Evolutionary conservation across 176 grass and related monocot genomes (phyloP), one percentile per base, ranked within the genome.

Genomic region (Carex cristatella): DNA sequence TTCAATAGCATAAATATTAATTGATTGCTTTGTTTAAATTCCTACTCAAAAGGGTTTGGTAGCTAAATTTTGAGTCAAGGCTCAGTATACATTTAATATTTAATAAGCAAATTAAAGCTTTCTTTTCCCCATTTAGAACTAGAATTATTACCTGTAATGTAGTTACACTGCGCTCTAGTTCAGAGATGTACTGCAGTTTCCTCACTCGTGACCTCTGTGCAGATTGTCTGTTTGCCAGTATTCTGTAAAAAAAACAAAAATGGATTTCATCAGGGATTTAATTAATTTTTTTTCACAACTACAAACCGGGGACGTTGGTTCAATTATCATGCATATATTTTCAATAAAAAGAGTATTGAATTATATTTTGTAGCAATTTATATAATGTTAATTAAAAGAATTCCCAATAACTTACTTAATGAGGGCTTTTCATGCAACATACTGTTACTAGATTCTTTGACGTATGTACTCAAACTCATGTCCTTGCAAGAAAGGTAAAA

Each of bases 101-200:
- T 73, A 38, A 49, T 27, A 2, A 27, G 18, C 18, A n/a, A 40
- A 40, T 4, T 37, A 16, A 69, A 23, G 23, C 23, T 73, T 49
- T 72, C 3, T 46, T 32, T 68, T 69, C 40, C 10, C 30, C 10
- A 6, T 62, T 30, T 68, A 13, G 58, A 37, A 75, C 51, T 10
- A 76, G 7, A 72, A 27, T 19, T 61, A 81, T 85, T 55, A 93
- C 96, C 91, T 99, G 96, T 72, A 99, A 92, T 27, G 90, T 79
- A 10, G 96, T 92, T 33, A 95, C 96, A 56, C 96, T 99, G 46
- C 93, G 96, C 69, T 99, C 96, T 65, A 99, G 91, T 83, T 99
- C 96, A 1, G 96, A 99, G 70, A 94, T 94, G 85, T 99, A 99
- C 18, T 99, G 96, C 72, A 99, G 87, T 87, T 99, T 99, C 83